Conservation (phyloP, 192 early-diverging fungal species). For the Coemansia furcata region DNA sequence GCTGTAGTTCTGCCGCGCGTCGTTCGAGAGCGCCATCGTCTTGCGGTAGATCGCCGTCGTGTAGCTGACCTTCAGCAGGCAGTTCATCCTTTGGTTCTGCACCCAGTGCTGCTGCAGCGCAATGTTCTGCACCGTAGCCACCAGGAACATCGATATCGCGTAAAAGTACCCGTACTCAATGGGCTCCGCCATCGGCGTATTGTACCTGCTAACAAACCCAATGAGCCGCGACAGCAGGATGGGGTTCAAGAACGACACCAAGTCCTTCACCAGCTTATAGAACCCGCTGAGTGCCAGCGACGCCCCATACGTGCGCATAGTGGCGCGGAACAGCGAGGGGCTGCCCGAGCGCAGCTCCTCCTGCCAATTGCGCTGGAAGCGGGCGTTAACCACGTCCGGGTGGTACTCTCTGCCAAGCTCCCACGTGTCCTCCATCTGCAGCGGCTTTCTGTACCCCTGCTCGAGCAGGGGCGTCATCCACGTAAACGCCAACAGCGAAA, state of each 20-base stretch:
- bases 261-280: constrained; percentile 80
- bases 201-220: constrained; percentile 63
- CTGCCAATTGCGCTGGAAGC: constrained; percentile 76
- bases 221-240: constrained; percentile 75
- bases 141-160: constrained; percentile 78
- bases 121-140: constrained; percentile 77
- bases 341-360: constrained; percentile 58
- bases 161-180: constrained; percentile 77
- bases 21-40: constrained; percentile 78
- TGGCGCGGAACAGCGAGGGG: constrained; percentile 72
- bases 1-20: constrained; percentile 78
- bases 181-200: constrained; percentile 57
- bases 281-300: constrained; percentile 73
- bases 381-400: constrained; percentile 61
- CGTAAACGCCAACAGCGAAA: constrained; percentile 76
- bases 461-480: constrained; percentile 92
- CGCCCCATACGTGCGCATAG: constrained; percentile 65
- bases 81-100: constrained; percentile 76
- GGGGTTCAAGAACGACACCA: constrained; percentile 83
- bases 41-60: constrained; percentile 91
- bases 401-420: constrained; percentile 63
- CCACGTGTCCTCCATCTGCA: constrained; percentile 81
- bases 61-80: constrained; percentile 75
- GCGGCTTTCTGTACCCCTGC: constrained; percentile 69
- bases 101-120: constrained; percentile 94